Evolutionary conservation across 805 yeast genomes (phyloP).

Genomic region (Cyberlindnera sargentensis): DNA sequence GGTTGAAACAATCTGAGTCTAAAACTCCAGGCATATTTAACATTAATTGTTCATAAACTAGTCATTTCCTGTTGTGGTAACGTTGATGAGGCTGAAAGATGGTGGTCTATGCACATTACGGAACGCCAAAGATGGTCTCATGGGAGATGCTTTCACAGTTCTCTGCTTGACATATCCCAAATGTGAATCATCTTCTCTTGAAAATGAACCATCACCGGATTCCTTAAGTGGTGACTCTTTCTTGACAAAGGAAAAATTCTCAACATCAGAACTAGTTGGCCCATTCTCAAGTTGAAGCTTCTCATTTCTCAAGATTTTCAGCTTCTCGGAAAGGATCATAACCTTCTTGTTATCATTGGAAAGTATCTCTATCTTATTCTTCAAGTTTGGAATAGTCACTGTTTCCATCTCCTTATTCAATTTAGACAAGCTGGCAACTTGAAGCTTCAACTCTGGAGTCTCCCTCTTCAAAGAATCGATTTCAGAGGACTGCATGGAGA

Average conservation of each 20-base stretch:
- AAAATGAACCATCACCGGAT: background rate
- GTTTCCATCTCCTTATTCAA: conserved; percentile 37
- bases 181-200: background rate
- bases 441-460: conserved; percentile 30
- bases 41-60: background rate
- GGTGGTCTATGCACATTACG: conserved; percentile 5
- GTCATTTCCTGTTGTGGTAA: conserved; percentile 2
- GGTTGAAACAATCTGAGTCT: too few relatives aligned
- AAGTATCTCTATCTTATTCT: conserved; percentile 32
- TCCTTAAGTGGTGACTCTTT: background rate
- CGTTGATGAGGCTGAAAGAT: conserved; percentile 13
- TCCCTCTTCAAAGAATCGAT: conserved; percentile 33
- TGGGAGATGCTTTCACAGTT: background rate
- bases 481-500: conserved; percentile 40
- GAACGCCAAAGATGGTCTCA: background rate
- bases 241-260: conserved; percentile 1
- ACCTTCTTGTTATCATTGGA: conserved; percentile 21
- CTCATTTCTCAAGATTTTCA: conserved; percentile 25
- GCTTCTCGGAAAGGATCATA: conserved; percentile 19
- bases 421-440: conserved; percentile 32
- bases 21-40: background rate
- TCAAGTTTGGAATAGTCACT: conserved; percentile 39
- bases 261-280: background rate
- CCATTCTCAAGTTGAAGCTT: conserved; percentile 22
- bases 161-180: background rate